Evolutionary conservation across 176 grass and related monocot species (phyloP).

Genomic region (Eremochloa ophiuroides): DNA sequence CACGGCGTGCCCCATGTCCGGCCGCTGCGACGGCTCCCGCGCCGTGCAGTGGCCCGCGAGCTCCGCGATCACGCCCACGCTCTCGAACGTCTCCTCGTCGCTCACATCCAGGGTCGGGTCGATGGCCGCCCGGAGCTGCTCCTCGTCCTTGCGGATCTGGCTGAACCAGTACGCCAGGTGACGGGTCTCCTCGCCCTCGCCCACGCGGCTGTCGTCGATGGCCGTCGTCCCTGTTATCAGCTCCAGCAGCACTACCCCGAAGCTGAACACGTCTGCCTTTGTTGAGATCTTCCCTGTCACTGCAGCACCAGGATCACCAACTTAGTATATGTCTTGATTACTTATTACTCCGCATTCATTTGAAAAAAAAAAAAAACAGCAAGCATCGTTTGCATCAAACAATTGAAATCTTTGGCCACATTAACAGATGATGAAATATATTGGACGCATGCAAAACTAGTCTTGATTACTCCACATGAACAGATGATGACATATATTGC

Average conservation of each 20-base stretch:
- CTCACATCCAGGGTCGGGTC: constrained; percentile 59
- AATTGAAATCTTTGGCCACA: background rate
- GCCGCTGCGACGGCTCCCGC: constrained; percentile 71
- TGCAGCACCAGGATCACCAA: too few relatives aligned
- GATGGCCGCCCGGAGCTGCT: constrained; percentile 67
- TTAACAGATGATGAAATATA: background rate
- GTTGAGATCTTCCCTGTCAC: constrained; percentile 95
- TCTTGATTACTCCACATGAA: background rate
- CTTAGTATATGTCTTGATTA: too few relatives aligned
- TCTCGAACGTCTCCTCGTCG: constrained; percentile 61
- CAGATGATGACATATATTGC: background rate
- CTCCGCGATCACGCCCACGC: constrained; percentile 63
- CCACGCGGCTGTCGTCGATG: constrained; percentile 66
- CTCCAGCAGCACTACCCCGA: constrained; percentile 94
- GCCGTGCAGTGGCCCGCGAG: constrained; percentile 81
- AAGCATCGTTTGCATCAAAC: background rate
- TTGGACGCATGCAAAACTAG: background rate
- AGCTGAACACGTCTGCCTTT: constrained; percentile 94
- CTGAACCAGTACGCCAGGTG: constrained; percentile 82
- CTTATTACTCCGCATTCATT: background rate
- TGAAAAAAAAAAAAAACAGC: too few relatives aligned
- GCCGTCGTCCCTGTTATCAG: constrained; percentile 81
- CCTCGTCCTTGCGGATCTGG: constrained; percentile 53
- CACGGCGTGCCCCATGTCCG: constrained; percentile 85
- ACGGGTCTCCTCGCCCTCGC: constrained; percentile 75